phyloP scores from a whole-genome alignment of 2,329 filamentous ascomycete species.

The Diaporthe helianthi region DNA sequence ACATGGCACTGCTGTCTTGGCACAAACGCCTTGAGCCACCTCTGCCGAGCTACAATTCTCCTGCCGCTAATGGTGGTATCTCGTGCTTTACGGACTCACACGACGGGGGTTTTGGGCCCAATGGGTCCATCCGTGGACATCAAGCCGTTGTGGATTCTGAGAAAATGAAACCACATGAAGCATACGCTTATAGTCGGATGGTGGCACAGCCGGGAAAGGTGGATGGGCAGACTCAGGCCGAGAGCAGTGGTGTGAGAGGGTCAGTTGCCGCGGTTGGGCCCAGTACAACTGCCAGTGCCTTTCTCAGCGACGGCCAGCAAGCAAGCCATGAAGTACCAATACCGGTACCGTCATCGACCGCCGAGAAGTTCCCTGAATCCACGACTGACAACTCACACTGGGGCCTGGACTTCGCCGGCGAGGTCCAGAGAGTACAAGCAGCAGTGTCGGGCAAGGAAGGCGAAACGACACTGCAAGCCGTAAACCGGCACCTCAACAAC shows the following conservation, averaged over 20 bases:
- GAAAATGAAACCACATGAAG: constrained; percentile 36
- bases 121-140: constrained; percentile 43
- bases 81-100: constrained; percentile 39
- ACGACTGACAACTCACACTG: constrained; percentile 67
- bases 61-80: constrained; percentile 50
- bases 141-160: constrained; percentile 40
- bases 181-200: constrained; percentile 30
- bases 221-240: constrained; percentile 13
- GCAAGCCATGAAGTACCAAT: constrained; percentile 3
- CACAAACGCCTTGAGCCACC: constrained; percentile 66
- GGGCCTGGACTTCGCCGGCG: constrained; percentile 65
- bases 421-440: constrained; percentile 68
- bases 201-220: constrained; percentile 33
- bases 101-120: constrained; percentile 40
- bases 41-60: constrained; percentile 60
- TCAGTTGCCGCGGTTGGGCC: constrained; percentile 36
- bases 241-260: constrained; percentile 32
- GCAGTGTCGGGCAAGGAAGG: constrained; percentile 55
- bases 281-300: constrained; percentile 39
- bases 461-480: constrained; percentile 63
- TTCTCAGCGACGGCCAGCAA: constrained; percentile 40
- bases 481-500: constrained; percentile 72
- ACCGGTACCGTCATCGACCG: constrained; percentile 7
- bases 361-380: constrained; percentile 57
- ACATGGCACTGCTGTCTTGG: constrained; percentile 78